A percentile compares a stretch with the other conserved stretches of the same genome.
Evolutionary conservation across 176 grass and related monocot genomes (phyloP).

Genomic region (Chrysopogon serrulatus): DNA sequence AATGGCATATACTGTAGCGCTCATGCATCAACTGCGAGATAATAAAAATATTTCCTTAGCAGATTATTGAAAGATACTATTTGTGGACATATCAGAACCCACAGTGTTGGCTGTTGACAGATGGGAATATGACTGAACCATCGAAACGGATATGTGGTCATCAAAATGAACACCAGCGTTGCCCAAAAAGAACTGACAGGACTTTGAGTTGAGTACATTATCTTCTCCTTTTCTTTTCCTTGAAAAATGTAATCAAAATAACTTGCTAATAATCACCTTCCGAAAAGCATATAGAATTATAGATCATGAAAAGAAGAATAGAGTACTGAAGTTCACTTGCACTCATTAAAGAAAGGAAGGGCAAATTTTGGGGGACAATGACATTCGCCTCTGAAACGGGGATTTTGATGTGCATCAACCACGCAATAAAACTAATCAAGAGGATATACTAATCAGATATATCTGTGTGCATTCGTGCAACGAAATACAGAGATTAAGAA

Average conservation of each 20-base stretch:
- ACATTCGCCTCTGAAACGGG: no score
- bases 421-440: no score
- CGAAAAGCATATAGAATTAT: background rate
- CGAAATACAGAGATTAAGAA: no score
- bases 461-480: no score
- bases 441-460: no score
- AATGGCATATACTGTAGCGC: background rate
- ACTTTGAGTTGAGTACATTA: background rate
- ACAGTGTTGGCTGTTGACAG: background rate
- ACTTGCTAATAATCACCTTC: background rate
- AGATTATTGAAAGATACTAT: constrained; percentile 13
- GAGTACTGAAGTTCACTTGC: background rate
- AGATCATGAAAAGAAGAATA: background rate
- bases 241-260: background rate
- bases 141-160: background rate
- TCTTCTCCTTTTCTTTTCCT: background rate
- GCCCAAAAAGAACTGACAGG: background rate
- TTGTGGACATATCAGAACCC: background rate
- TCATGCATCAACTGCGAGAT: background rate
- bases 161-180: background rate
- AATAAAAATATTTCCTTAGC: background rate
- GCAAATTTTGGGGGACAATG: no score
- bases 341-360: background rate
- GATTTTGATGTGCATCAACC: no score
- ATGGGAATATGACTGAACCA: background rate